Evolutionary conservation across 805 yeast genomes (phyloP), one percentile per base, ranked within the genome.

Genomic region (Wickerhamomyces mucosus): DNA sequence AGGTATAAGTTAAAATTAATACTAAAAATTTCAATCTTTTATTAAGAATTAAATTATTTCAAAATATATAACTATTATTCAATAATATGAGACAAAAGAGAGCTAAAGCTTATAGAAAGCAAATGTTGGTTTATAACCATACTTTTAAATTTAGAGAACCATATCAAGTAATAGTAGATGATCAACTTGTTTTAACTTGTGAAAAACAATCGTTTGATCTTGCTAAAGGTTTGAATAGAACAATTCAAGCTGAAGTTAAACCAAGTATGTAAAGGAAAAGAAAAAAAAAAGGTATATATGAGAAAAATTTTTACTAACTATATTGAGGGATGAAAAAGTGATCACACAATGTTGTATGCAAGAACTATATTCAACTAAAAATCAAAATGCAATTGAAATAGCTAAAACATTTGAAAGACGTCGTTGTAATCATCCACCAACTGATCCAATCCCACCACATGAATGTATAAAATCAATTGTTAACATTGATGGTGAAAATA

Each of bases 311-410:
- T 5, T 5, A 20, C 18, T 20, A 18, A 15, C 12, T 21, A 10
- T 25, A n/a, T n/a, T n/a, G n/a, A n/a, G n/a, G 3, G 18, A 21
- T 28, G 33, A 55, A n/a, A n/a, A n/a, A n/a, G n/a, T 92, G 94
- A 81, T 92, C 33, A 85, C 98, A 3, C 97, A 92, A 55, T 92
- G 98, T 53, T 82, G 95, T 46, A 84, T 92, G 68, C 85, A 85
- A 50, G 79, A 82, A 14, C 61, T 92, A 19, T 92, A 92, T 55
- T 67, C 67, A 27, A 65, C 79, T 5, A 70, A 72, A 17, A 72
- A 83, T 47, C 88, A 83, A 46, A 64, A 59, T 5, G 95, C 94
- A 2, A 82, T 92, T 28, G 80, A 71, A 19, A 46, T 78, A 21
- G 97, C 95, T 7, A 92, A 86, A 53, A 51, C 63, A 3, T 79